Conservation (phyloP, 139 green algal species). For the Chlorella sp. region DNA sequence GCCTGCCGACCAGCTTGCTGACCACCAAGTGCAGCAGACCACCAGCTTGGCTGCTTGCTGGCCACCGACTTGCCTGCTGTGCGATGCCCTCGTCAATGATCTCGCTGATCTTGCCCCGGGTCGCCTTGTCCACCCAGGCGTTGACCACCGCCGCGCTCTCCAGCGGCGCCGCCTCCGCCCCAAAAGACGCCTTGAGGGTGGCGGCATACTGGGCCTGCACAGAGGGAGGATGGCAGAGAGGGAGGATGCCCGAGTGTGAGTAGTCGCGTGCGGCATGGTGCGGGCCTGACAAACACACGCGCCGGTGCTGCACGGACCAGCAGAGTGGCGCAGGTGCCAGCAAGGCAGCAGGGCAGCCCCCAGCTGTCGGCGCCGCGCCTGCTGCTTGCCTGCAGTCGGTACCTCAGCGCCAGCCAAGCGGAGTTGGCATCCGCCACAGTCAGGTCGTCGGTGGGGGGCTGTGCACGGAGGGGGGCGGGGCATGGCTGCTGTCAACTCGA, state of each 20-base stretch:
- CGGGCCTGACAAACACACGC: too few relatives aligned
- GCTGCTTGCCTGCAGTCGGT: constrained; percentile 8
- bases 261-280: too few relatives aligned
- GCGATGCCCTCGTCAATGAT: constrained; percentile 33
- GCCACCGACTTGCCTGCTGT: background rate
- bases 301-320: too few relatives aligned
- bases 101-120: constrained; percentile 33
- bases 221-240: too few relatives aligned
- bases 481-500: background rate
- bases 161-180: background rate
- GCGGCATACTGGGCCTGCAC: background rate
- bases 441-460: constrained; percentile 5
- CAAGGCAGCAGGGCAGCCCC: too few relatives aligned
- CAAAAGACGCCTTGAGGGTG: background rate
- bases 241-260: too few relatives aligned
- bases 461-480: background rate
- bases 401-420: constrained; percentile 20
- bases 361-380: too few relatives aligned
- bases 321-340: too few relatives aligned
- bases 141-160: constrained; percentile 28
- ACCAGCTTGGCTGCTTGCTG: too few relatives aligned
- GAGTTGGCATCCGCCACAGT: constrained; percentile 39
- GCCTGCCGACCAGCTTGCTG: too few relatives aligned
- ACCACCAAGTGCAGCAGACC: too few relatives aligned
- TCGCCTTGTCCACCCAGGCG: constrained; percentile 34